These are phyloP conservation scores for Cubamyces lactineus DNA, from an alignment of 768 basidiomycete species.

Conservation along the genomic window DNA sequence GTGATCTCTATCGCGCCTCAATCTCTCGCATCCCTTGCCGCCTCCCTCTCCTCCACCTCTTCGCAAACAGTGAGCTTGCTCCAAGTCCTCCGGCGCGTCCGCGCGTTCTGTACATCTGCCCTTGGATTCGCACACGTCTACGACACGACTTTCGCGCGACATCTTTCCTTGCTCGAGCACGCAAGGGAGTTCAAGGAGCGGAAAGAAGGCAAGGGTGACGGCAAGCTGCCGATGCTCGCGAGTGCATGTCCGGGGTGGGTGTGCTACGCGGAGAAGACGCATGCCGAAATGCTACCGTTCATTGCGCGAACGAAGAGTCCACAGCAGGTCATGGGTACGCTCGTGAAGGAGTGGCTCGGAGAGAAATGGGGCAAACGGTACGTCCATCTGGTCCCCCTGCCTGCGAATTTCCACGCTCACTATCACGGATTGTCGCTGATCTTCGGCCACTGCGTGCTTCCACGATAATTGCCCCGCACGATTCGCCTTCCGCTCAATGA, in stretches of 20 bases:
- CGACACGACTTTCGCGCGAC: conserved; percentile 94
- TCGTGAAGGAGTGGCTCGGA: conserved; percentile 90
- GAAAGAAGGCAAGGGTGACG: conserved; percentile 36
- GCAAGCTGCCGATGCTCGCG: conserved; percentile 83
- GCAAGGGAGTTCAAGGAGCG: conserved; percentile 81
- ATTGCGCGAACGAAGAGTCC: conserved; percentile 89
- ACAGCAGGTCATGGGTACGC: conserved; percentile 90
- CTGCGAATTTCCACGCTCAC: background rate
- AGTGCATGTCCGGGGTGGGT: conserved; percentile 99
- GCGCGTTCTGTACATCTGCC: conserved; percentile 64
- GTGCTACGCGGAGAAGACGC: conserved; percentile 98
- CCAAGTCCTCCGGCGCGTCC: conserved; percentile 70
- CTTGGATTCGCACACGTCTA: conserved; percentile 84
- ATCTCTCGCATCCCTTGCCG: conserved; percentile 79
- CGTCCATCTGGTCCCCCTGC: conserved; percentile 36
- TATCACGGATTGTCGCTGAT: conserved; percentile 2
- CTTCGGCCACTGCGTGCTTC: background rate
- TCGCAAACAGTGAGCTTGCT: conserved; percentile 49
- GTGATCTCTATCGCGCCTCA: conserved; percentile 92
- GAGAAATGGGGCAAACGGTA: conserved; percentile 67
- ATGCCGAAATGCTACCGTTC: conserved; percentile 90
- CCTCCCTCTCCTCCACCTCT: conserved; percentile 54
- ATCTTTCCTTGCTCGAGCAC: conserved; percentile 83
- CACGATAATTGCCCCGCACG: conserved; percentile 9
- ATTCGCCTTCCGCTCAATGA: conserved; percentile 7